phyloP scores from a whole-genome alignment of 192 early-diverging fungal genomes.

The Spizellomyces punctatus region DNA sequence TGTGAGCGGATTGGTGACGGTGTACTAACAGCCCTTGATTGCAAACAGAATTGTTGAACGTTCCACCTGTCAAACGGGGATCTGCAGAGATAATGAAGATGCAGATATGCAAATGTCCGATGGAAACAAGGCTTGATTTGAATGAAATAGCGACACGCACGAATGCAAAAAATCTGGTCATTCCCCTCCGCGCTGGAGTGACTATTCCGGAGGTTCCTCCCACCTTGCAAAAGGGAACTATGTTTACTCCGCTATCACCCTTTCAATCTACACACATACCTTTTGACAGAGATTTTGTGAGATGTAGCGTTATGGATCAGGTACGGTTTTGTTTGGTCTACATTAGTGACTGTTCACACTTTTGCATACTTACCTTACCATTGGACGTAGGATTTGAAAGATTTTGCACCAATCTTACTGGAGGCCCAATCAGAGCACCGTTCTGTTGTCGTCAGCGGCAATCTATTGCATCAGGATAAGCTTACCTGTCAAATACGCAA shows the following conservation, averaged over 20 bases:
- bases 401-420: no score
- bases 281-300: neutral
- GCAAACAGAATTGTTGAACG: conserved; percentile 6
- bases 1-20: neutral
- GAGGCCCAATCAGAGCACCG: no score
- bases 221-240: conserved; percentile 1
- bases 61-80: neutral
- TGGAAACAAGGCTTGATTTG: conserved; percentile 14
- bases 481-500: no score
- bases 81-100: neutral
- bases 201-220: neutral
- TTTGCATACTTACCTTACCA: no score
- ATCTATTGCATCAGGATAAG: no score
- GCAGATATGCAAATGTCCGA: conserved; percentile 5
- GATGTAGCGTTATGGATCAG: no score
- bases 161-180: neutral
- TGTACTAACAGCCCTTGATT: neutral
- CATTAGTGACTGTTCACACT: no score
- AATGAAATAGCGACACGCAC: neutral
- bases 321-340: no score
- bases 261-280: neutral
- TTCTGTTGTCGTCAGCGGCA: no score
- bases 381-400: no score
- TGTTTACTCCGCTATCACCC: neutral
- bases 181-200: conserved; percentile 3